Evolutionary conservation across 495 filamentous ascomycete species (phyloP).

Genomic region (Penicillium soppii): DNA sequence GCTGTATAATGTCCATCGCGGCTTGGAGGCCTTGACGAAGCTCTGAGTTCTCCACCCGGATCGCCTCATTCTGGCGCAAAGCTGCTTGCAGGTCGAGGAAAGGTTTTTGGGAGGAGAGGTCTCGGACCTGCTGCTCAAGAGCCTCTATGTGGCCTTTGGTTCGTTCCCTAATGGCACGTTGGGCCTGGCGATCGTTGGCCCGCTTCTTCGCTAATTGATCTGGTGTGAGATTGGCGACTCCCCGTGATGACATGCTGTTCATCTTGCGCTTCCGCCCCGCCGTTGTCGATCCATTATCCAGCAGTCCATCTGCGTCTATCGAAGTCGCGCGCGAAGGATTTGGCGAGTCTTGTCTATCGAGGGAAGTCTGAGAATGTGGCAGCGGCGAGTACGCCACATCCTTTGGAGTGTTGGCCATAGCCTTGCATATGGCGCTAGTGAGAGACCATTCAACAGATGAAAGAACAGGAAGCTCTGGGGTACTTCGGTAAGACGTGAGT

Average conservation of each 20-base stretch:
- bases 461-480: constrained; percentile 4
- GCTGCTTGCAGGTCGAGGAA: constrained; percentile 75
- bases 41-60: constrained; percentile 69
- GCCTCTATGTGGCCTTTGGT: constrained; percentile 79
- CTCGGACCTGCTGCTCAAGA: constrained; percentile 68
- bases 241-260: constrained; percentile 56
- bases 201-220: constrained; percentile 75
- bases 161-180: constrained; percentile 79
- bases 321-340: constrained; percentile 30
- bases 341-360: constrained; percentile 32
- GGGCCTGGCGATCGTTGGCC: constrained; percentile 86
- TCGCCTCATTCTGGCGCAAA: constrained; percentile 64
- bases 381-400: constrained; percentile 29
- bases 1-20: constrained; percentile 65
- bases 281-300: constrained; percentile 22
- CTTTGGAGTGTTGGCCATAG: constrained; percentile 39
- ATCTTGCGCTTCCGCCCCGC: constrained; percentile 50
- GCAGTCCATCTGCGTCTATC: constrained; percentile 23
- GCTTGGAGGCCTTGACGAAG: constrained; percentile 60
- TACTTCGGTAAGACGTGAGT: background rate
- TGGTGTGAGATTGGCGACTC: constrained; percentile 71
- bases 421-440: constrained; percentile 34
- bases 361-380: constrained; percentile 8
- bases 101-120: constrained; percentile 72
- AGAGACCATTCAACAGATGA: constrained; percentile 31